Evolutionary conservation across 192 early-diverging fungal species (phyloP).

Genomic region (Dissophora globulifera): DNA sequence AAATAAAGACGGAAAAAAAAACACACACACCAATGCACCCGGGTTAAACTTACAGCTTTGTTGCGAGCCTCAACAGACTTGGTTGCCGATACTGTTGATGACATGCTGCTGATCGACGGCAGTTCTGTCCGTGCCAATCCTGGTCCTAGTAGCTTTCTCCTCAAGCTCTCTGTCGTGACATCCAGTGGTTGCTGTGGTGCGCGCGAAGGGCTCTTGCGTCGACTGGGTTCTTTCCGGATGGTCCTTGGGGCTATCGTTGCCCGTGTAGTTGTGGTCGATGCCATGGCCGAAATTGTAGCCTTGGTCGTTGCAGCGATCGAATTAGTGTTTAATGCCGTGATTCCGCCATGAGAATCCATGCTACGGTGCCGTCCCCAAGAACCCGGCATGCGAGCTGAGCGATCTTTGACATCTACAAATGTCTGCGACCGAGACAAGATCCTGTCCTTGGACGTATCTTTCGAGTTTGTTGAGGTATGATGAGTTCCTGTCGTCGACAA

Average conservation of each 20-base stretch:
- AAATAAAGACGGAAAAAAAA: not conserved
- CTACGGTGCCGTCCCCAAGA: slow-evolving; percentile 25
- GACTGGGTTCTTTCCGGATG: slow-evolving; percentile 16
- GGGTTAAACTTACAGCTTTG: slow-evolving; percentile 39
- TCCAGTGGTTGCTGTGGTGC: slow-evolving; percentile 29
- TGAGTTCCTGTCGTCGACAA: not conserved
- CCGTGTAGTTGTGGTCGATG: not conserved
- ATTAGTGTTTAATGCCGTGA: too few species aligned
- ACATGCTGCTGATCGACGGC: not conserved
- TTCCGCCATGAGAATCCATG: slow-evolving; percentile 5
- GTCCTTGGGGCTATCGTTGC: not conserved
- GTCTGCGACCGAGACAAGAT: slow-evolving; percentile 22
- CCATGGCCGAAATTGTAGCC: not conserved
- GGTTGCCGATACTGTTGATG: not conserved
- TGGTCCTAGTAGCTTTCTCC: slow-evolving; percentile 29
- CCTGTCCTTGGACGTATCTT: slow-evolving; percentile 7
- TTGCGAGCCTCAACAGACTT: slow-evolving; percentile 42
- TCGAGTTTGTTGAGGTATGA: not conserved
- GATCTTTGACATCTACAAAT: slow-evolving; percentile 2
- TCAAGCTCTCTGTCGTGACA: slow-evolving; percentile 34
- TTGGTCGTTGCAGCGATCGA: not conserved
- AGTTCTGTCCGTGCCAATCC: slow-evolving; percentile 18
- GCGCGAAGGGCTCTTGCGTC: slow-evolving; percentile 32
- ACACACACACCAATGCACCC: too few species aligned
- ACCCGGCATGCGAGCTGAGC: not conserved